Evolutionary conservation across 2,329 filamentous ascomycete genomes (phyloP).

Genomic region (Alternaria consortialis): DNA sequence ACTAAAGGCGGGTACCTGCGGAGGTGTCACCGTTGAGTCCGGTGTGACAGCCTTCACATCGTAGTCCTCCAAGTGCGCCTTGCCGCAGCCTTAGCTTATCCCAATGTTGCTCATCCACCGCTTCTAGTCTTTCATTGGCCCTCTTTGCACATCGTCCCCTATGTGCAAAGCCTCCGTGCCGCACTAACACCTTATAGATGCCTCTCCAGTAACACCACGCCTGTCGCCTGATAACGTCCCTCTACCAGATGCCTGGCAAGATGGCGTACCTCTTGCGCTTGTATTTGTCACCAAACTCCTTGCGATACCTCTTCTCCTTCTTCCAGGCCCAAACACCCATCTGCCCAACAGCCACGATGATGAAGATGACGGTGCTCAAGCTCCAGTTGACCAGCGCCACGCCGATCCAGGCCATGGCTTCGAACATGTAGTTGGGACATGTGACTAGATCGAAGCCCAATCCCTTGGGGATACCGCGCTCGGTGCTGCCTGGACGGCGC

Average conservation of each 20-base stretch:
- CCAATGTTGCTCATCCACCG: neutral
- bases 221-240: constrained; percentile 1
- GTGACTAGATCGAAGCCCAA: constrained; percentile 88
- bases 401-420: constrained; percentile 85
- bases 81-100: neutral
- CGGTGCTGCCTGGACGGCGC: constrained; percentile 77
- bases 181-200: neutral
- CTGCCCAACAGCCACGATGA: constrained; percentile 73
- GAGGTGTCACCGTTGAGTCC: constrained; percentile 4
- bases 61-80: constrained; percentile 3
- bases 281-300: constrained; percentile 92
- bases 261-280: constrained; percentile 91
- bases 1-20: constrained; percentile 6
- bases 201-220: neutral
- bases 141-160: neutral
- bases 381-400: constrained; percentile 81
- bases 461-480: constrained; percentile 86
- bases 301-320: constrained; percentile 90
- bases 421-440: constrained; percentile 97
- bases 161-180: constrained; percentile 8
- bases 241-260: constrained; percentile 76
- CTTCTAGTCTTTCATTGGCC: neutral
- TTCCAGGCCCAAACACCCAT: constrained; percentile 90
- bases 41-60: constrained; percentile 1
- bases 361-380: constrained; percentile 80